These are phyloP conservation scores for Lepidopterella palustris DNA, from an alignment of 495 filamentous ascomycete genomes.

Conservation along the genomic window DNA sequence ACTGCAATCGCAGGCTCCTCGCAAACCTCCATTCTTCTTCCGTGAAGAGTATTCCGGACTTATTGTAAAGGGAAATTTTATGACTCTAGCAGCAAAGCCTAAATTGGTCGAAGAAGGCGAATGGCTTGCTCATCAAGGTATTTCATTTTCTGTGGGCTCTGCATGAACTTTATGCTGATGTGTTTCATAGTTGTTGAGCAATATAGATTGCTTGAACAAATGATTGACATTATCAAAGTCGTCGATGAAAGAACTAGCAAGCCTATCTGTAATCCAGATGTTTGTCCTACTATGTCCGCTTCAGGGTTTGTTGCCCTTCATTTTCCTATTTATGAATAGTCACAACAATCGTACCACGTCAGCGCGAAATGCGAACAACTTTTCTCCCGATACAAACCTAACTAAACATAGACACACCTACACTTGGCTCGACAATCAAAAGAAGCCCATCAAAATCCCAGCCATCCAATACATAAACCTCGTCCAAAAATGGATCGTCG, in stretches of 20 bases:
- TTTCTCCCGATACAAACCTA: neutral
- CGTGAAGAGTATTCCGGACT: conserved; percentile 74
- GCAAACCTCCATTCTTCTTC: conserved; percentile 62
- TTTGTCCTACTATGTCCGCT: conserved; percentile 87
- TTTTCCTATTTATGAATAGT: neutral
- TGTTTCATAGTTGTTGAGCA: conserved; percentile 70
- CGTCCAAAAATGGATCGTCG: conserved; percentile 86
- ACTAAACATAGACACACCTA: conserved; percentile 64
- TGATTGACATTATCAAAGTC: conserved; percentile 75
- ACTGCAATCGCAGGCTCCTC: conserved; percentile 20
- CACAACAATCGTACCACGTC: too few species aligned
- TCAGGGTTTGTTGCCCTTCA: conserved; percentile 64
- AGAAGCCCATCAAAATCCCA: conserved; percentile 43
- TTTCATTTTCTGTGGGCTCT: conserved; percentile 21
- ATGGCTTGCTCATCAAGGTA: conserved; percentile 93
- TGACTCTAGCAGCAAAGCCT: conserved; percentile 85
- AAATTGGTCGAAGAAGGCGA: conserved; percentile 85
- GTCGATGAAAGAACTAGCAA: conserved; percentile 62
- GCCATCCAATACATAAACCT: conserved; percentile 77
- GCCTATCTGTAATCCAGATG: conserved; percentile 72
- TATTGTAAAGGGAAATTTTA: conserved; percentile 92
- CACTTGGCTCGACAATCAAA: conserved; percentile 72
- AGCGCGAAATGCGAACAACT: neutral
- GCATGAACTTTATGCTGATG: neutral
- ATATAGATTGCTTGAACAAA: conserved; percentile 75